These are phyloP conservation scores for Globisporangium okanoganense DNA, from an alignment of 352 stramenopile genomes.

Conservation along the genomic window DNA sequence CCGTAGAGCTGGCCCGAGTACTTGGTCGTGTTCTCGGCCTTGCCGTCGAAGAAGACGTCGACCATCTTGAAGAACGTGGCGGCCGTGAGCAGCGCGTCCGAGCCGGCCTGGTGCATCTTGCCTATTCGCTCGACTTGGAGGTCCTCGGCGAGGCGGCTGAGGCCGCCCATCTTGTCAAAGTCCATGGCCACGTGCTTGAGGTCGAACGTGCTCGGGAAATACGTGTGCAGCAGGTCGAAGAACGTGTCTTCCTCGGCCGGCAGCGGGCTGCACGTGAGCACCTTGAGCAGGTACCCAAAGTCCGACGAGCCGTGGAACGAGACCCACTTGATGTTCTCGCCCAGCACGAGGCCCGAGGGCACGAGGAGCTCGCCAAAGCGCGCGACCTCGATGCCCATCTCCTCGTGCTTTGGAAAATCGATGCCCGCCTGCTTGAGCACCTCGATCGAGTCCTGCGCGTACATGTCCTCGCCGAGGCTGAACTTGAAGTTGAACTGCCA, in stretches of 20 bases:
- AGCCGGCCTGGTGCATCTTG: conserved; percentile 98
- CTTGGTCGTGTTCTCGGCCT: conserved; percentile 78
- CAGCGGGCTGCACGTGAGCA: conserved; percentile 89
- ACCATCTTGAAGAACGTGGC: conserved; percentile 92
- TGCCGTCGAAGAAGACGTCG: conserved; percentile 84
- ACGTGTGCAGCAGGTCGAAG: conserved; percentile 97
- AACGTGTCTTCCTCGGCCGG: conserved; percentile 91
- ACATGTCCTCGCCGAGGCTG: conserved; percentile 98
- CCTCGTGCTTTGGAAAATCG: conserved; percentile 96
- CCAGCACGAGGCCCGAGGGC: conserved; percentile 96
- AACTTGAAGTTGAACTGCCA: conserved; percentile 99
- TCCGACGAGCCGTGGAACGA: conserved; percentile 99
- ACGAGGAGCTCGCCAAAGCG: conserved; percentile 98
- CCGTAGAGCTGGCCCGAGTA: conserved; percentile 87
- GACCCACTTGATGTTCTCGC: conserved; percentile 98
- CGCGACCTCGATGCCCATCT: conserved; percentile 94
- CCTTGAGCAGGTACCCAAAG: conserved; percentile 98
- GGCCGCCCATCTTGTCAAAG: conserved; percentile 96
- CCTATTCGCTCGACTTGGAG: conserved; percentile 97
- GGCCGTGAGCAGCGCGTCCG: conserved; percentile 95
- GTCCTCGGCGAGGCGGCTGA: conserved; percentile 96
- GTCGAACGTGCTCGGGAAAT: conserved; percentile 98
- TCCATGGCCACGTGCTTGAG: conserved; percentile 99
- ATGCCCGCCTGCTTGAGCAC: conserved; percentile 98
- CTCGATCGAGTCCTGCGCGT: conserved; percentile 99